A percentile compares a stretch with the other conserved stretches of the same genome.
phyloP scores from a whole-genome alignment of 176 grass and related monocot species.

The Oropetium thomaeum region DNA sequence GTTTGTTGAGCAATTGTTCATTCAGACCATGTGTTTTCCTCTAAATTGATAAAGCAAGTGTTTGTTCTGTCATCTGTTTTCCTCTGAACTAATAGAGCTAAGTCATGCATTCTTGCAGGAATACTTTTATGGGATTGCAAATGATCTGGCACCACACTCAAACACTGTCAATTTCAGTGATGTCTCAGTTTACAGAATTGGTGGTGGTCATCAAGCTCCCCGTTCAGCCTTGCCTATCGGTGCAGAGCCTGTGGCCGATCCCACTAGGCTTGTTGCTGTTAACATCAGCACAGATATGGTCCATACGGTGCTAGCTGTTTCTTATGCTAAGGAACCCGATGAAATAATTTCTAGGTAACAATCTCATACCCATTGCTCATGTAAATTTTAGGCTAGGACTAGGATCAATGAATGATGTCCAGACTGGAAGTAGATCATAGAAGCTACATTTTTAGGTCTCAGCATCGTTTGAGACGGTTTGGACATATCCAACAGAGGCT shows the following conservation, averaged over 20 bases:
- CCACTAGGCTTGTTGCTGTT: slow-evolving; percentile 64
- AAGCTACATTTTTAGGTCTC: slow-evolving; percentile 23
- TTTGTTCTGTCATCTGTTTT: not conserved
- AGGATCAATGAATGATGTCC: not conserved
- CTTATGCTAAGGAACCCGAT: slow-evolving; percentile 89
- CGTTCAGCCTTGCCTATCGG: slow-evolving; percentile 85
- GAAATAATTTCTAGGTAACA: slow-evolving; percentile 52
- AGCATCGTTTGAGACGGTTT: too few relatives aligned
- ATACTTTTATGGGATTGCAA: slow-evolving; percentile 92
- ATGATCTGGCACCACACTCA: slow-evolving; percentile 92
- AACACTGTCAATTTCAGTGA: slow-evolving; percentile 92
- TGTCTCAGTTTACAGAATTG: slow-evolving; percentile 80
- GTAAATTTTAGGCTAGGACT: not conserved
- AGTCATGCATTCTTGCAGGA: slow-evolving; percentile 49
- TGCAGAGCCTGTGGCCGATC: slow-evolving; percentile 85
- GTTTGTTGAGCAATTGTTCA: not conserved
- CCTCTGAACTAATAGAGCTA: not conserved
- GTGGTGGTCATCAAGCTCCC: slow-evolving; percentile 89
- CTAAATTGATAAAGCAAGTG: not conserved
- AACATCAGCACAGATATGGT: slow-evolving; percentile 91
- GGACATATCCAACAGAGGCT: too few relatives aligned
- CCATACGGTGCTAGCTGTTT: slow-evolving; percentile 84
- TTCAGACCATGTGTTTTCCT: not conserved
- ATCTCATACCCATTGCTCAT: not conserved
- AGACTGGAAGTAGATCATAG: not conserved